Base-by-base conservation (phyloP, 257 asterid species). In the Nicotiana paniculata region DNA sequence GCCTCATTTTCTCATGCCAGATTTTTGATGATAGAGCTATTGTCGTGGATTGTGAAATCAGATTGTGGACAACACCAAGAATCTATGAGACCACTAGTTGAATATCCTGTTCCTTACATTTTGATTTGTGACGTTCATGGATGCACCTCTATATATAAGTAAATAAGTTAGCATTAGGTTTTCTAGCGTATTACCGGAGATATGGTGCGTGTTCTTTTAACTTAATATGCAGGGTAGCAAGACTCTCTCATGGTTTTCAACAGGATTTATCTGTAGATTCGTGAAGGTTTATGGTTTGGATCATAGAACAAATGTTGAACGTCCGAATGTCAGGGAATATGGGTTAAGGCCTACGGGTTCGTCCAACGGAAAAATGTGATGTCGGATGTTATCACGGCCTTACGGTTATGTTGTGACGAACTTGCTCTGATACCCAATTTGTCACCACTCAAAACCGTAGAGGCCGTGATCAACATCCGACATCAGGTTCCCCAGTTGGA, bases 1-100 rank as follows among this genome's bases (percentile, higher is more conserved):
- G 32, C 89, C 91, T 92, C 77, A 65, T 88, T 72, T 57, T 83
- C 87, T 89, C 96, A 91, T 91, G 97, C 90, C 68, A 93, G 98
- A 90, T 65, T 78, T 86, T 9, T n/a, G 92, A 87, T 91, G 92
- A 86, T 30, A 46, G 2, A 46, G 13, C 2, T 58, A 65, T 46
- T 78, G 35, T 62, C 9, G 8, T 72, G 17, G 79, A 39, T 72
- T 9, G 58, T 72, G 70, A 17, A 32, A 21, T 77, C 57, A 55
- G 70, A 21, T 1, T 37, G n/a, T 55, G 58, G 72, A 59, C 35
- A 21, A 78, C 64, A 37, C 39, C 30, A 12, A 46, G 77, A 35
- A 37, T 70, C 16, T 24, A 24, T 24, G 62, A 26, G 16, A 15
- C 37, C 0, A 46, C 37, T 4, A n/a, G 37, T 48, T 46, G 16